Conservation (phyloP, 1,139 yeast species). For the Candida neerlandica region DNA sequence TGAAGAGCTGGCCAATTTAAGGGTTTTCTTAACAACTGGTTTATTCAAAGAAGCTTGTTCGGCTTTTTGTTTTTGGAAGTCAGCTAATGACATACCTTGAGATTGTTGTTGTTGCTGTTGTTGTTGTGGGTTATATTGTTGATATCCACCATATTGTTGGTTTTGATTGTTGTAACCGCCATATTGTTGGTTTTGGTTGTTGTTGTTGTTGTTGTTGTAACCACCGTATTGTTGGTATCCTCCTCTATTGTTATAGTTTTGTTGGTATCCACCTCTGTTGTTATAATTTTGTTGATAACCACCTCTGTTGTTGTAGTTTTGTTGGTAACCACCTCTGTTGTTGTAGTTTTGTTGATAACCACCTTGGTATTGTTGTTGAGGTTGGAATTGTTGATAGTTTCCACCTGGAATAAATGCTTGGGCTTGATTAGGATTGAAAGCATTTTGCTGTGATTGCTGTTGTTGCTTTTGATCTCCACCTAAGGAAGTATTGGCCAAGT, state of each 20-base stretch:
- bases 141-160: constrained; percentile 12
- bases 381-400: constrained; percentile 22
- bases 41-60: constrained; percentile 47
- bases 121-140: constrained; percentile 13
- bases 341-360: constrained; percentile 27
- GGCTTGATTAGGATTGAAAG: constrained; percentile 13
- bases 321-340: constrained; percentile 22
- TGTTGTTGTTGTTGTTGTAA: constrained; percentile 10
- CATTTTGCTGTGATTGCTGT: constrained; percentile 19
- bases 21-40: constrained; percentile 51
- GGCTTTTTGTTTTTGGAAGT: constrained; percentile 74
- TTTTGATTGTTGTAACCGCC: constrained; percentile 1
- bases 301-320: constrained; percentile 25
- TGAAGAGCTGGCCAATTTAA: constrained; percentile 66
- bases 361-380: constrained; percentile 23
- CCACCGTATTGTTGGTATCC: constrained; percentile 17
- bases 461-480: constrained; percentile 23
- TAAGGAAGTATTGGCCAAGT: constrained; percentile 52
- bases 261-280: constrained; percentile 29
- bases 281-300: constrained; percentile 24
- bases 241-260: constrained; percentile 20
- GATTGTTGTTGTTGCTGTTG: constrained; percentile 24
- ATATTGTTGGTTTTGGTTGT: constrained; percentile 17
- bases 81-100: constrained; percentile 82
- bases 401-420: constrained; percentile 12